Conservation (phyloP, 352 stramenopile species). For the Thraustochytrium striatum region DNA sequence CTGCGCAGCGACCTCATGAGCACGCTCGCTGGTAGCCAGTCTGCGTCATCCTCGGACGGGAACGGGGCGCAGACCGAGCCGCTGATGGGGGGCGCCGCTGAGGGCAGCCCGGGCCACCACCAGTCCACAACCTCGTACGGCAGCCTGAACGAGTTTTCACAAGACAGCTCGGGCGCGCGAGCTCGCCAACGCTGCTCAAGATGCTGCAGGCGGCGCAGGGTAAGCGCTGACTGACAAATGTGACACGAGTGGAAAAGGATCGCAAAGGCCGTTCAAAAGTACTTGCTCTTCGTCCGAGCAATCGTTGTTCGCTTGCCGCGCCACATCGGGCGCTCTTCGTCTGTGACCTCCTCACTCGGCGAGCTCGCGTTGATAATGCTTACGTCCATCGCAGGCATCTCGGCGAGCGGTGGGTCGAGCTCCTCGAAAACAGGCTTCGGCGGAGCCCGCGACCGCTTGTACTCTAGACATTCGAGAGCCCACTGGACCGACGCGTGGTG, state of each 20-base stretch:
- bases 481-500: not conserved
- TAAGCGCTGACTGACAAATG: not conserved
- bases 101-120: too few relatives aligned
- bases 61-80: too few relatives aligned
- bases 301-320: too few relatives aligned
- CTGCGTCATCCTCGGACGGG: too few relatives aligned
- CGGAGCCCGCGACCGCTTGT: not conserved
- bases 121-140: too few relatives aligned
- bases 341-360: not conserved
- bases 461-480: conserved; percentile 19
- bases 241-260: too few relatives aligned
- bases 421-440: conserved; percentile 10
- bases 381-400: not conserved
- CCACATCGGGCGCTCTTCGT: not conserved
- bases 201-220: not conserved
- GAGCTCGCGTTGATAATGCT: not conserved
- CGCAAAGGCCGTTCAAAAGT: too few relatives aligned
- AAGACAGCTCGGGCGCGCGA: too few relatives aligned
- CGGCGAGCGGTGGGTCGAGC: not conserved
- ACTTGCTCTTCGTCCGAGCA: too few relatives aligned
- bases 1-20: conserved; percentile 27
- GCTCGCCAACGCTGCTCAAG: not conserved
- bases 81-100: too few relatives aligned
- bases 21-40: not conserved
- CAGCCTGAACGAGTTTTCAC: conserved; percentile 18